phyloP scores from a whole-genome alignment of 441 rosid species.

The Adansonia gregorii region DNA sequence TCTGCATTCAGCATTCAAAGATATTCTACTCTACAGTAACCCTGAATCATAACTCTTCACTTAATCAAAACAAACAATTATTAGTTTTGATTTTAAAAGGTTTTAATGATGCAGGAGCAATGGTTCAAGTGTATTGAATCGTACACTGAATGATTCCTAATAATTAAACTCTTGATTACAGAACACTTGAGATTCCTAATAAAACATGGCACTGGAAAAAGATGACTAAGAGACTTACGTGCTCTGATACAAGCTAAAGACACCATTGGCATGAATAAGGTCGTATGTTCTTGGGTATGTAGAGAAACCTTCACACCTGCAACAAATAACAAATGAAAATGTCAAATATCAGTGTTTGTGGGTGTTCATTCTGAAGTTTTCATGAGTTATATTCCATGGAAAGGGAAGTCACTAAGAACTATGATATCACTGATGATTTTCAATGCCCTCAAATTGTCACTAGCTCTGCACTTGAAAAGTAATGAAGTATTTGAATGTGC shows the following conservation, averaged over 20 bases:
- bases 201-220: not conserved
- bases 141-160: not conserved
- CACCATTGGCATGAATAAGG: conserved; percentile 75
- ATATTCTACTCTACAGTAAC: not conserved
- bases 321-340: conserved; percentile 29
- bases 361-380: conserved; percentile 2
- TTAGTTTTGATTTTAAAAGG: not conserved
- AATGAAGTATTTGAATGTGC: not conserved
- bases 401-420: conserved; percentile 7
- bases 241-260: conserved; percentile 74
- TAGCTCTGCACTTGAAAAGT: conserved; percentile 8
- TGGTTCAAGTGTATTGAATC: not conserved
- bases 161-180: too few species aligned
- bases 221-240: conserved; percentile 43
- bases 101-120: not conserved
- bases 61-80: not conserved
- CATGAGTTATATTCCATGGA: not conserved
- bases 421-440: not conserved
- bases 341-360: conserved; percentile 1
- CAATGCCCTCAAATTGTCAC: not conserved
- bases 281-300: conserved; percentile 96
- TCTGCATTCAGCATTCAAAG: not conserved
- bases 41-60: not conserved
- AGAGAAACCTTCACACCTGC: conserved; percentile 97
- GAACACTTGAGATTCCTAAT: not conserved